A percentile compares a stretch with the other conserved stretches of the same genome.
Conservation (phyloP, 805 yeast species). For the Tetrapisispora arboricola region DNA sequence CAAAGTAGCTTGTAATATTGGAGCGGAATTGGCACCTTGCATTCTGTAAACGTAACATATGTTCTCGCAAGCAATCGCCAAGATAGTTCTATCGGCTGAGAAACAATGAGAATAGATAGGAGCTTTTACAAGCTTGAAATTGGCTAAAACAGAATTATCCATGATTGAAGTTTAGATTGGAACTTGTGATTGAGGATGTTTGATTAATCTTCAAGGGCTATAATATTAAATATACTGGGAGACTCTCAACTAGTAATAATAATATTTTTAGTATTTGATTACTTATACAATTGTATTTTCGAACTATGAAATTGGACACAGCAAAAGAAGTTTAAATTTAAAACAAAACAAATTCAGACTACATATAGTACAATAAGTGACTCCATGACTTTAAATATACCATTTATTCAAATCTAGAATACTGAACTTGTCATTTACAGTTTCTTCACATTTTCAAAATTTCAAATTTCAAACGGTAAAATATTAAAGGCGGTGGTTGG, state of each 20-base stretch:
- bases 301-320: no score
- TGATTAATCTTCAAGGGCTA: no score
- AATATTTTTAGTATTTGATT: neutral
- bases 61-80: constrained; percentile 78
- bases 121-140: constrained; percentile 62
- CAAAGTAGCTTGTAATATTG: constrained; percentile 55
- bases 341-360: no score
- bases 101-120: constrained; percentile 91
- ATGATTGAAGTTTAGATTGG: neutral
- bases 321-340: no score
- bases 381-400: no score
- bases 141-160: constrained; percentile 21
- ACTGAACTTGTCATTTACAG: no score
- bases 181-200: no score
- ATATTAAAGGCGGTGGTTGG: neutral
- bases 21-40: constrained; percentile 37
- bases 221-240: constrained; percentile 12
- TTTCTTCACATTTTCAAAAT: no score
- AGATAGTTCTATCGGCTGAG: constrained; percentile 49
- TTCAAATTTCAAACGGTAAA: neutral
- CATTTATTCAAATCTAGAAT: no score
- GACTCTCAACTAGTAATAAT: constrained; percentile 25
- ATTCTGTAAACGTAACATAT: constrained; percentile 65
- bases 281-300: neutral
- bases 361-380: no score